phyloP scores from a whole-genome alignment of 495 filamentous ascomycete species.

The Pseudoneurospora amorphoporcata region DNA sequence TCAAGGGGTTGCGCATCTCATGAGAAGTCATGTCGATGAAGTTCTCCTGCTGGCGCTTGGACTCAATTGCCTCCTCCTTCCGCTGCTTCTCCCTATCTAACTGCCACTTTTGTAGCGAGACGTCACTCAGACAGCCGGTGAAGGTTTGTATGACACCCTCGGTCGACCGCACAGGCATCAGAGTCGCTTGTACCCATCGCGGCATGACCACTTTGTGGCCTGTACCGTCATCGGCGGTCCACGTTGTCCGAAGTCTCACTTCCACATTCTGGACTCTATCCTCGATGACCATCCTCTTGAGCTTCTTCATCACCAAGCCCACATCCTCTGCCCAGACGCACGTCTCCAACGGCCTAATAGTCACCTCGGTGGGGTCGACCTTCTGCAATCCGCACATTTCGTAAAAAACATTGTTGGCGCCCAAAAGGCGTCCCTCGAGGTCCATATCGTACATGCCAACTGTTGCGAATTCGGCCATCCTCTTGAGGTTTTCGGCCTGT shows the following conservation, averaged over 20 bases:
- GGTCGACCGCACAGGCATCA: conserved; percentile 23
- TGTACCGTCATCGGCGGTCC: conserved; percentile 20
- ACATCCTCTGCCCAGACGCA: conserved; percentile 25
- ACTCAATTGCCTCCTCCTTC: conserved; percentile 36
- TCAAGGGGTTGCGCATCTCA: conserved; percentile 68
- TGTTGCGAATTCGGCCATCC: conserved; percentile 37
- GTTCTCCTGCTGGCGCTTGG: conserved; percentile 46
- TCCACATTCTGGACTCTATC: conserved; percentile 23
- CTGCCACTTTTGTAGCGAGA: conserved; percentile 30
- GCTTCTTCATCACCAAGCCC: conserved; percentile 13
- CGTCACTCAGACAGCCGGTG: conserved; percentile 29
- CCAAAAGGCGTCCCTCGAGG: conserved; percentile 29
- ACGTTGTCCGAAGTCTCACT: conserved; percentile 24
- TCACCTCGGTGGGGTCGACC: conserved; percentile 19
- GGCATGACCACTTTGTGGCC: conserved; percentile 20
- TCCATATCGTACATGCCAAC: conserved; percentile 40
- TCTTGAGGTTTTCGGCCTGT: conserved; percentile 37
- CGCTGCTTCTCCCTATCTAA: conserved; percentile 26
- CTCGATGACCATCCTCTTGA: conserved; percentile 18
- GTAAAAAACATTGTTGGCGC: conserved; percentile 36
- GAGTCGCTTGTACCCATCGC: conserved; percentile 24
- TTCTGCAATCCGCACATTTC: conserved; percentile 31
- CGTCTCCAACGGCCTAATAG: conserved; percentile 27
- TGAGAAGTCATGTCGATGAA: conserved; percentile 75
- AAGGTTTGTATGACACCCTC: conserved; percentile 25